These are phyloP conservation scores for Boletus vermiculosoides DNA, from an alignment of 768 basidiomycete genomes.

Conservation along the genomic window DNA sequence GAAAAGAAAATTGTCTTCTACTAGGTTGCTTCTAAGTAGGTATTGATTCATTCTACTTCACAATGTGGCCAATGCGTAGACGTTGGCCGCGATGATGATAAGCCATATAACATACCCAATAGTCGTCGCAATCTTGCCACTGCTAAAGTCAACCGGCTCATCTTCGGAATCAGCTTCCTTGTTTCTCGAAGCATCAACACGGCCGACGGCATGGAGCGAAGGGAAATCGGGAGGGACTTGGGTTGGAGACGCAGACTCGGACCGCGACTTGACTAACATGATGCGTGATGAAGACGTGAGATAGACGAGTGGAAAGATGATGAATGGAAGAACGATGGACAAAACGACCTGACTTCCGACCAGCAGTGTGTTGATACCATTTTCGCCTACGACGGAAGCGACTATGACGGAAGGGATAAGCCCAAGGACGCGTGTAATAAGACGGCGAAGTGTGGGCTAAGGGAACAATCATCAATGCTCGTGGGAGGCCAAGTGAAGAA, in stretches of 20 bases:
- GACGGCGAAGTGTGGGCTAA: conserved; percentile 73
- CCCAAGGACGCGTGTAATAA: conserved; percentile 77
- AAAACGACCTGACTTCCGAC: conserved; percentile 84
- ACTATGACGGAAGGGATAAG: conserved; percentile 82
- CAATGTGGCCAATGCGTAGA: conserved; percentile 70
- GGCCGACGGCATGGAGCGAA: background rate
- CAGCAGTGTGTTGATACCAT: conserved; percentile 75
- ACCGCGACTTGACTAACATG: conserved; percentile 56
- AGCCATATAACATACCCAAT: conserved; percentile 63
- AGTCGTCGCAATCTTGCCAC: conserved; percentile 46
- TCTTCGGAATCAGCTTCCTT: conserved; percentile 25
- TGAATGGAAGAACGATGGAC: conserved; percentile 80
- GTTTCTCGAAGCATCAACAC: background rate
- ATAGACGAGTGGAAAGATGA: conserved; percentile 77
- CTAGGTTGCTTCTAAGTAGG: too few relatives aligned
- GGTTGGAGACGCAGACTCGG: background rate
- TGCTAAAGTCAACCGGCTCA: conserved; percentile 61
- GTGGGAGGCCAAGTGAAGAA: conserved; percentile 15
- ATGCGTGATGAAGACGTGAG: conserved; percentile 64
- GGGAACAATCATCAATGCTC: conserved; percentile 26
- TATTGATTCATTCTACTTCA: background rate
- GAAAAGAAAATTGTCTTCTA: background rate
- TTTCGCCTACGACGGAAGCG: conserved; percentile 65
- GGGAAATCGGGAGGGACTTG: background rate
- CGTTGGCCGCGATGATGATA: conserved; percentile 66